These are phyloP conservation scores for Kodamaea kaohsiungensis DNA, from an alignment of 805 yeast genomes.

Conservation along the genomic window DNA sequence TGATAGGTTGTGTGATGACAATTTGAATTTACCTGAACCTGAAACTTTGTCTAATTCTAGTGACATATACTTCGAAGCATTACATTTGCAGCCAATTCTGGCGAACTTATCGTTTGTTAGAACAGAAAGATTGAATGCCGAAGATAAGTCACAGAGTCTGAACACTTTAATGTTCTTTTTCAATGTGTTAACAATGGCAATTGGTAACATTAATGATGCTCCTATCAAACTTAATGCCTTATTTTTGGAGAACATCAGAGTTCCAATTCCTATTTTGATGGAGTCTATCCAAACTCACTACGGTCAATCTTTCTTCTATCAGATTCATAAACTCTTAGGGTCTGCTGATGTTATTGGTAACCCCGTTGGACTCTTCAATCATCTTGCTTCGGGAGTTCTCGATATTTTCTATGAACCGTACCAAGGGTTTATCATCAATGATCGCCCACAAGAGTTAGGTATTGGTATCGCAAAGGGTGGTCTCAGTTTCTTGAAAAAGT, in stretches of 20 bases:
- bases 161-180: slow-evolving; percentile 74
- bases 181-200: slow-evolving; percentile 91
- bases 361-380: slow-evolving; percentile 95
- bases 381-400: slow-evolving; percentile 90
- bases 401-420: slow-evolving; percentile 98
- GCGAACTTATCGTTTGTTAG: slow-evolving; percentile 88
- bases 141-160: slow-evolving; percentile 58
- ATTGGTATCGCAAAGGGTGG: slow-evolving; percentile 97
- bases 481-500: slow-evolving; percentile 86
- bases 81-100: slow-evolving; percentile 90
- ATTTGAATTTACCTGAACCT: slow-evolving; percentile 72
- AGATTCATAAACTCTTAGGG: slow-evolving; percentile 88
- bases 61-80: slow-evolving; percentile 88
- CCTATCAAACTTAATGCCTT: slow-evolving; percentile 88
- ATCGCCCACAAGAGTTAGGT: slow-evolving; percentile 94
- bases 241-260: slow-evolving; percentile 84
- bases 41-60: slow-evolving; percentile 51
- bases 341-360: slow-evolving; percentile 96
- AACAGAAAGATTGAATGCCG: slow-evolving; percentile 73
- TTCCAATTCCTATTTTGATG: slow-evolving; percentile 71
- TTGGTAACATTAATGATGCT: slow-evolving; percentile 96
- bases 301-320: slow-evolving; percentile 88
- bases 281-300: slow-evolving; percentile 81
- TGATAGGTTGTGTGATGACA: slow-evolving; percentile 61
- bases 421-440: slow-evolving; percentile 91